A percentile compares a stretch with the other conserved stretches of the same genome.
Evolutionary conservation across 2,329 filamentous ascomycete genomes (phyloP).

Genomic region (Escovopsis weberi): DNA sequence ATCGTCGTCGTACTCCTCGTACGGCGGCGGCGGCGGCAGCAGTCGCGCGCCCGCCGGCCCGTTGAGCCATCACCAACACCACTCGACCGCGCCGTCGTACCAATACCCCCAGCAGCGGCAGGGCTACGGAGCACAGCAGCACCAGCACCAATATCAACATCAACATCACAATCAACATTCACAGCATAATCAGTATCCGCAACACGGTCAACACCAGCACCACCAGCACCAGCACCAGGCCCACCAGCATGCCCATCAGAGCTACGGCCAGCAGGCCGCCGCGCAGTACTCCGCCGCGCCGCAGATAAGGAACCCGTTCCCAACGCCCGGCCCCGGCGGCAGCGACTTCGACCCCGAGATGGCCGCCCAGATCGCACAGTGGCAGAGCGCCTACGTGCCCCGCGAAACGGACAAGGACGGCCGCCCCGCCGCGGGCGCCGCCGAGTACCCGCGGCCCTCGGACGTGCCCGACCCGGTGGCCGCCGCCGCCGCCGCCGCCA

Average conservation of each 20-base stretch:
- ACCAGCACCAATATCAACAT: constrained; percentile 25
- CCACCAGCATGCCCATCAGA: constrained; percentile 17
- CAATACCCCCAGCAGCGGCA: constrained; percentile 13
- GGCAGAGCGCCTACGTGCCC: constrained; percentile 76
- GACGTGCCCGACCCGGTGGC: constrained; percentile 24
- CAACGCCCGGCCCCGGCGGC: constrained; percentile 34
- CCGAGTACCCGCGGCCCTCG: constrained; percentile 13
- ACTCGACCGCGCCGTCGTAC: constrained; percentile 10
- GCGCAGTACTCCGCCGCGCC: constrained; percentile 38
- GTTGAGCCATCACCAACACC: constrained; percentile 11
- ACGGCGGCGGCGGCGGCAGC: constrained; percentile 16
- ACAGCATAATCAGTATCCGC: constrained; percentile 11
- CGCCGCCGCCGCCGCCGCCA: constrained; percentile 17
- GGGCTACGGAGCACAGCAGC: constrained; percentile 12
- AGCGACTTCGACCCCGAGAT: constrained; percentile 58
- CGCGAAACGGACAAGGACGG: constrained; percentile 34
- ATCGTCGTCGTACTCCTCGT: constrained; percentile 21
- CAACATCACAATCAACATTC: not conserved
- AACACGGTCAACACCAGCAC: constrained; percentile 21
- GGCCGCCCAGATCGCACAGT: constrained; percentile 84
- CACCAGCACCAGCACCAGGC: constrained; percentile 33
- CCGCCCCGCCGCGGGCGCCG: constrained; percentile 13
- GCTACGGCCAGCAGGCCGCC: constrained; percentile 14
- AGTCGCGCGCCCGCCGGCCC: constrained; percentile 14
- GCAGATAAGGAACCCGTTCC: constrained; percentile 72